These are phyloP conservation scores for Phytophthora syringae DNA, from an alignment of 352 stramenopile genomes.

Conservation along the genomic window DNA sequence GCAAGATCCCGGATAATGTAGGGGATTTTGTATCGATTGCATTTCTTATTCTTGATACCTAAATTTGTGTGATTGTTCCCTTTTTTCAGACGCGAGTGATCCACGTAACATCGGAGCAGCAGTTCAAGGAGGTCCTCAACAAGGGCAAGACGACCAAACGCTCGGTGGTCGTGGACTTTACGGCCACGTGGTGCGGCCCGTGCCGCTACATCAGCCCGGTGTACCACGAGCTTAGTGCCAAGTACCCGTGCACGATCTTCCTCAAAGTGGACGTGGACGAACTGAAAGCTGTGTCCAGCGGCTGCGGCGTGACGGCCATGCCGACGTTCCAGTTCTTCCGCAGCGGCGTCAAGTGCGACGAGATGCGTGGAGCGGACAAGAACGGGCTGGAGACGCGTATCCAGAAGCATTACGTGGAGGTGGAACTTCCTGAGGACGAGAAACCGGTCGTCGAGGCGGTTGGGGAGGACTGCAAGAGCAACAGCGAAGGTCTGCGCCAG, in stretches of 20 bases:
- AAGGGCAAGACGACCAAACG: constrained; percentile 76
- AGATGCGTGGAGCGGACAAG: constrained; percentile 87
- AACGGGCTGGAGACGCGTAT: constrained; percentile 62
- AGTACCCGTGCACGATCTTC: constrained; percentile 86
- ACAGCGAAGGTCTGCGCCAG: constrained; percentile 51
- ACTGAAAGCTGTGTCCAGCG: constrained; percentile 49
- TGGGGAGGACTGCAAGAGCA: constrained; percentile 1
- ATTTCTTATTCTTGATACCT: not conserved
- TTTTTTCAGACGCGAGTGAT: constrained; percentile 62
- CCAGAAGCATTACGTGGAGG: constrained; percentile 82
- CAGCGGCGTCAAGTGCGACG: constrained; percentile 87
- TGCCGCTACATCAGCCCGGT: constrained; percentile 89
- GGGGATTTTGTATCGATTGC: not conserved
- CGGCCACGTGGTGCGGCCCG: constrained; percentile 88
- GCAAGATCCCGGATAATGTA: constrained; percentile 58
- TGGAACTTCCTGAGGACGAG: constrained; percentile 74
- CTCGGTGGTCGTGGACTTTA: constrained; percentile 88
- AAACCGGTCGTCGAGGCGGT: constrained; percentile 39
- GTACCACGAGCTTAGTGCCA: constrained; percentile 86
- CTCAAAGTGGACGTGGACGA: constrained; percentile 92
- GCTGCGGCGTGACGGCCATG: constrained; percentile 91
- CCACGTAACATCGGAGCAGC: constrained; percentile 70
- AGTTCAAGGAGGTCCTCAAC: constrained; percentile 76
- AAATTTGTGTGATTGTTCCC: not conserved
- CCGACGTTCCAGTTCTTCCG: constrained; percentile 97